These are phyloP conservation scores for Fusarium nisikadoi DNA, from an alignment of 2,329 filamentous ascomycete genomes.

Conservation along the genomic window DNA sequence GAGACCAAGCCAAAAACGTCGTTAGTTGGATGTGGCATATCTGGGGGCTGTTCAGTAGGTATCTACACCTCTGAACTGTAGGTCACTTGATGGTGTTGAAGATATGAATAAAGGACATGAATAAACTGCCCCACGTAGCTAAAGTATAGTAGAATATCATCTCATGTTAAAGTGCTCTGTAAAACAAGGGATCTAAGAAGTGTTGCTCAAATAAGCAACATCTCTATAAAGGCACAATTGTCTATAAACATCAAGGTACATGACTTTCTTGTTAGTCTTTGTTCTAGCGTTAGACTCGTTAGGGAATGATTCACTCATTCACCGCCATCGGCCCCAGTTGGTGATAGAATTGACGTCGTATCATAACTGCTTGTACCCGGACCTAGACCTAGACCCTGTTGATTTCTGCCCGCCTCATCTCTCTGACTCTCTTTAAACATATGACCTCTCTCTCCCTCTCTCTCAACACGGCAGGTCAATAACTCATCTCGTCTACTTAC, in stretches of 20 bases:
- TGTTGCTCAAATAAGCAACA: not conserved
- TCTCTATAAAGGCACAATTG: not conserved
- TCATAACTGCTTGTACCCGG: conserved; percentile 34
- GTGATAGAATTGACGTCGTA: conserved; percentile 36
- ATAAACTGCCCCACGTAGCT: not conserved
- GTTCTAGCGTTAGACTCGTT: conserved; percentile 7
- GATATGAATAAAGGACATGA: not conserved
- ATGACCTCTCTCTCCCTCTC: not conserved
- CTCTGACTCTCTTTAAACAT: conserved; percentile 1
- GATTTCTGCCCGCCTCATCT: conserved; percentile 23
- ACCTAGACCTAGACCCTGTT: conserved; percentile 30
- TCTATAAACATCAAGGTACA: not conserved
- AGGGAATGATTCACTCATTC: conserved; percentile 42
- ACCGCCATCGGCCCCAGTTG: conserved; percentile 43
- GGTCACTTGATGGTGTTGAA: not conserved
- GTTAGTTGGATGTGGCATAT: conserved; percentile 18
- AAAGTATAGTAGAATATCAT: not conserved
- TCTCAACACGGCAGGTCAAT: not conserved
- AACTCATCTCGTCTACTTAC: not conserved
- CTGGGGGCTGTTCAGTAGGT: conserved; percentile 15
- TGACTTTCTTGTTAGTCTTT: conserved; percentile 5
- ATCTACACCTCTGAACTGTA: conserved; percentile 10
- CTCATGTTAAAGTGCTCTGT: not conserved
- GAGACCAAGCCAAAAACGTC: conserved; percentile 33
- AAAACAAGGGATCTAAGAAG: not conserved